phyloP scores from a whole-genome alignment of 2,329 filamentous ascomycete genomes.

The Pseudogymnoascus sp. region DNA sequence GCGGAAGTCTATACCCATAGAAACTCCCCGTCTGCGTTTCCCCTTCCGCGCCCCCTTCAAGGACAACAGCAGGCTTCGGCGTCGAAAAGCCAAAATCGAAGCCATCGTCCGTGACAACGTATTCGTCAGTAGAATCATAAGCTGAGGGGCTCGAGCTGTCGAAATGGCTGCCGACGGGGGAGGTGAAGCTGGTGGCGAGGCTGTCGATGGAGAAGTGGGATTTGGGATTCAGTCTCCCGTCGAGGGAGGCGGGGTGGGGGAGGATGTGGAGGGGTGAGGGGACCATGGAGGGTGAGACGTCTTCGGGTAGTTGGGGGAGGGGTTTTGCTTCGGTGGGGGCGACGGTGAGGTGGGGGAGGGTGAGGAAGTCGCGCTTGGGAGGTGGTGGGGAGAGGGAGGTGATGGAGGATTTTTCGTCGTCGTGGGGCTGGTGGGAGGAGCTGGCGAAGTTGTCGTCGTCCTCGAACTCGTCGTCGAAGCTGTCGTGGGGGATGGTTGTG shows the following conservation, averaged over 20 bases:
- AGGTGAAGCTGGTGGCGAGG: slow-evolving; percentile 20
- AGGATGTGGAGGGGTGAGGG: slow-evolving; percentile 16
- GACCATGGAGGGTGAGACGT: slow-evolving; percentile 8
- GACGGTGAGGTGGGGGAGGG: slow-evolving; percentile 4
- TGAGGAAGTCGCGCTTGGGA: background rate
- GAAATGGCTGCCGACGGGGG: slow-evolving; percentile 22
- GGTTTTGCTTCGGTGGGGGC: slow-evolving; percentile 19
- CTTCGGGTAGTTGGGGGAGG: slow-evolving; percentile 22
- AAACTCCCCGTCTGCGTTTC: background rate
- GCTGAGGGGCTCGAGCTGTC: slow-evolving; percentile 15
- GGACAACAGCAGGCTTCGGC: background rate
- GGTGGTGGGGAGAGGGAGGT: slow-evolving; percentile 24
- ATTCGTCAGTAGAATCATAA: slow-evolving; percentile 15
- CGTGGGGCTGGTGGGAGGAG: slow-evolving; percentile 14
- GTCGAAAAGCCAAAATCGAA: slow-evolving; percentile 15
- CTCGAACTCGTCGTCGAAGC: slow-evolving; percentile 39
- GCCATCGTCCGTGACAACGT: slow-evolving; percentile 14
- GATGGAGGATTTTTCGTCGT: slow-evolving; percentile 17
- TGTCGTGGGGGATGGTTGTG: slow-evolving; percentile 37
- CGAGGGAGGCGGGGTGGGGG: background rate
- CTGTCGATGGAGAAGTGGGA: slow-evolving; percentile 26
- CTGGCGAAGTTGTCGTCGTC: slow-evolving; percentile 58
- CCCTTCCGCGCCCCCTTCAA: background rate
- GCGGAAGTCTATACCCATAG: background rate
- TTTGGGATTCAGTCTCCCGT: slow-evolving; percentile 13